Percentiles rank a stretch among this genome's conserved stretches.
These are phyloP conservation scores for Mycena rosella DNA, from an alignment of 768 basidiomycete genomes.

Conservation along the genomic window DNA sequence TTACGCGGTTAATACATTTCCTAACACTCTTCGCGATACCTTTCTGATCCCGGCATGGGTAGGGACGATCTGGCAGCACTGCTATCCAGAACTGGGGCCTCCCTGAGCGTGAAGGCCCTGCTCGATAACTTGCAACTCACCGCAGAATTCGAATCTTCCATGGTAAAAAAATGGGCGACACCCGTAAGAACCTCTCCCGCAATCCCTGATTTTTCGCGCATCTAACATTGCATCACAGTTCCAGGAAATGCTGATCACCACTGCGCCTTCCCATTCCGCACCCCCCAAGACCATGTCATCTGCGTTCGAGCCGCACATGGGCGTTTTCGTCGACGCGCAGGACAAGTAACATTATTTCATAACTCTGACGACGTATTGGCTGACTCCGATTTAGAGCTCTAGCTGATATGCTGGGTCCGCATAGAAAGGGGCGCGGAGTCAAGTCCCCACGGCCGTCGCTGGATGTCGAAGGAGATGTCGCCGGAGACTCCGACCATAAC, in stretches of 20 bases:
- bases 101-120: constrained; percentile 80
- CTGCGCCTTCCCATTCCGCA: constrained; percentile 62
- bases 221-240: constrained; percentile 55
- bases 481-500: constrained; percentile 57
- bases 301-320: constrained; percentile 94
- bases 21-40: background rate
- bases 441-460: constrained; percentile 71
- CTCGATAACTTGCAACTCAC: constrained; percentile 91
- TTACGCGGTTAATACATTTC: constrained; percentile 75
- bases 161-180: constrained; percentile 86
- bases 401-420: constrained; percentile 89
- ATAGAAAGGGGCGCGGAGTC: constrained; percentile 64
- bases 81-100: constrained; percentile 81
- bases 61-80: constrained; percentile 90
- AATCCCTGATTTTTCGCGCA: constrained; percentile 1
- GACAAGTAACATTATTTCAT: constrained; percentile 73
- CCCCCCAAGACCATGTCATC: constrained; percentile 81
- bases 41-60: constrained; percentile 8
- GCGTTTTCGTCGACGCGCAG: constrained; percentile 95
- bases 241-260: constrained; percentile 70
- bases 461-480: constrained; percentile 61
- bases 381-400: constrained; percentile 69
- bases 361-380: background rate
- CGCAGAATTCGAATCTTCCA: constrained; percentile 87
- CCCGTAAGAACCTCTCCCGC: constrained; percentile 61